A percentile compares a stretch with the other conserved stretches of the same genome.
These are phyloP conservation scores for Hamigera avellanea DNA, from an alignment of 495 filamentous ascomycete species.

Conservation along the genomic window DNA sequence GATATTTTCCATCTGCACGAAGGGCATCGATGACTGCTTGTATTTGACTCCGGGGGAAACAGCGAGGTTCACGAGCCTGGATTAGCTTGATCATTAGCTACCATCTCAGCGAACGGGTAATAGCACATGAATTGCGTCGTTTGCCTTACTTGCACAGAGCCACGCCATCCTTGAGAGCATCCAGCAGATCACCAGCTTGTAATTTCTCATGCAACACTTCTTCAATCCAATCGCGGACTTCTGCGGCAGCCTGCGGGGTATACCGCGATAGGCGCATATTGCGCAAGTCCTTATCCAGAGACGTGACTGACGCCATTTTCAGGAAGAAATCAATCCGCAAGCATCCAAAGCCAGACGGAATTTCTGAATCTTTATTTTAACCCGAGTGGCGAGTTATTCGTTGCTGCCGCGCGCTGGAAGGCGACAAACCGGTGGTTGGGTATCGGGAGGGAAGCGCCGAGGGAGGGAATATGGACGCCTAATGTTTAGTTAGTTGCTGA, in stretches of 20 bases:
- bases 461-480: no score
- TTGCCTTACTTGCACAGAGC: slow-evolving; percentile 85
- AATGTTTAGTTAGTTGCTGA: no score
- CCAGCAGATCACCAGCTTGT: slow-evolving; percentile 63
- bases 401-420: no score
- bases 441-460: no score
- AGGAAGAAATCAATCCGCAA: slow-evolving; percentile 1
- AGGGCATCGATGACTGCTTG: slow-evolving; percentile 85
- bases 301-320: slow-evolving; percentile 85
- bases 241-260: slow-evolving; percentile 81
- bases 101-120: background rate
- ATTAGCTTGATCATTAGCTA: slow-evolving; percentile 1
- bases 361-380: no score
- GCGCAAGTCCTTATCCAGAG: slow-evolving; percentile 90
- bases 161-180: slow-evolving; percentile 78
- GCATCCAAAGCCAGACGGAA: background rate
- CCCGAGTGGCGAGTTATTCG: no score
- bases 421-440: no score
- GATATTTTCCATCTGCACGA: slow-evolving; percentile 99
- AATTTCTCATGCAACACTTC: slow-evolving; percentile 63
- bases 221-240: slow-evolving; percentile 82
- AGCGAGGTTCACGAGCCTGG: slow-evolving; percentile 73
- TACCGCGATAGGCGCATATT: slow-evolving; percentile 87
- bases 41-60: slow-evolving; percentile 65
- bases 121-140: background rate